Conservation (phyloP, 2,329 filamentous ascomycete genomes). For the Neonectria sp. region DNA sequence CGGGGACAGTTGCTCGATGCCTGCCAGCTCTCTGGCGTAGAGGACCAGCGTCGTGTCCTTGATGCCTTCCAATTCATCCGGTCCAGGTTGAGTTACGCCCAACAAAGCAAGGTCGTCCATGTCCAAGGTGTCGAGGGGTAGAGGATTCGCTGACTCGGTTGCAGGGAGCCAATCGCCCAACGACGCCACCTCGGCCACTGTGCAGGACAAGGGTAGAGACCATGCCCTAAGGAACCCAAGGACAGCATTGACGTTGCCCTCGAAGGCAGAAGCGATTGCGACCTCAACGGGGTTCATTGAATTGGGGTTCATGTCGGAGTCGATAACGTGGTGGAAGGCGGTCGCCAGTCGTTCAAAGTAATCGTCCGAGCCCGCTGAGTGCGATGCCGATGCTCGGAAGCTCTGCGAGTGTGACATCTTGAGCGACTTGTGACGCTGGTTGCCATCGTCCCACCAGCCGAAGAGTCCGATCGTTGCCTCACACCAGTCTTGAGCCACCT, state of each 20-base stretch:
- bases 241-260: conserved; percentile 84
- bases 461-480: conserved; percentile 88
- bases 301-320: conserved; percentile 83
- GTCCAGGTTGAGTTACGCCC: conserved; percentile 73
- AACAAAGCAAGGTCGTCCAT: conserved; percentile 89
- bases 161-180: conserved; percentile 84
- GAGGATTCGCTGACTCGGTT: conserved; percentile 57
- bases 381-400: conserved; percentile 52
- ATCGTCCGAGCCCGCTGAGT: conserved; percentile 71
- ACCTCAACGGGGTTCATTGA: conserved; percentile 83
- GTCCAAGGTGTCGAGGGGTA: conserved; percentile 78
- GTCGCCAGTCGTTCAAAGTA: conserved; percentile 83
- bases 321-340: conserved; percentile 78
- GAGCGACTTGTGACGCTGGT: conserved; percentile 60
- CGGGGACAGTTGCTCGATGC: conserved; percentile 64
- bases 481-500: conserved; percentile 89
- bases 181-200: conserved; percentile 87
- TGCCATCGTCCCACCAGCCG: conserved; percentile 93
- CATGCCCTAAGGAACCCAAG: conserved; percentile 82
- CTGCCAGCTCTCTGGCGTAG: conserved; percentile 80
- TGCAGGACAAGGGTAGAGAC: conserved; percentile 84
- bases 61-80: conserved; percentile 74
- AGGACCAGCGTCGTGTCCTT: conserved; percentile 85
- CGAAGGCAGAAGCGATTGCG: conserved; percentile 84
- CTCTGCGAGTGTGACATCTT: conserved; percentile 58